Evolutionary conservation across 2,329 filamentous ascomycete species (phyloP).

Genomic region (Xylaria sp.): DNA sequence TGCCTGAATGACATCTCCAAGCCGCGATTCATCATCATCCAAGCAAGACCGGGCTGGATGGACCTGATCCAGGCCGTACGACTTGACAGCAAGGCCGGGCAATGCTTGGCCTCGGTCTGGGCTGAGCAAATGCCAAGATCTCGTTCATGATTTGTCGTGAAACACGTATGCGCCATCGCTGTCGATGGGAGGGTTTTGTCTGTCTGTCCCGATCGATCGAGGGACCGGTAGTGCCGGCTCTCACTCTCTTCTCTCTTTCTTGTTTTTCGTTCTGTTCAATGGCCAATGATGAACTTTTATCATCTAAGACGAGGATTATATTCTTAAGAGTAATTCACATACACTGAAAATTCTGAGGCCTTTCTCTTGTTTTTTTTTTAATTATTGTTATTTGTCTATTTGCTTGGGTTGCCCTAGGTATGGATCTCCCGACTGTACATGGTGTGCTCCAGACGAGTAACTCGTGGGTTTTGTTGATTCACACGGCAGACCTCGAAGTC

Average conservation of each 20-base stretch:
- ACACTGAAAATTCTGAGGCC: constrained; percentile 36
- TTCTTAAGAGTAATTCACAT: constrained; percentile 29
- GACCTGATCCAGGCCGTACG: background rate
- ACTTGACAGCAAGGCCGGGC: background rate
- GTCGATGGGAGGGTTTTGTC: background rate
- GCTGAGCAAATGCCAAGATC: background rate
- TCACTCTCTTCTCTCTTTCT: background rate
- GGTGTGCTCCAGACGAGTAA: background rate
- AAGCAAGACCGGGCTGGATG: no score
- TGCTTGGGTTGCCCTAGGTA: background rate
- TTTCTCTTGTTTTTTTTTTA: background rate
- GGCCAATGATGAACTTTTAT: constrained; percentile 30
- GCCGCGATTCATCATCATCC: no score
- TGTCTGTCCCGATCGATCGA: background rate
- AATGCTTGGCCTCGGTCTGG: background rate
- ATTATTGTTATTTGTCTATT: background rate
- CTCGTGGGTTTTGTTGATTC: background rate
- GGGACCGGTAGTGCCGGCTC: background rate
- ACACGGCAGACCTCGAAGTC: background rate
- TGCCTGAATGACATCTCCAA: no score
- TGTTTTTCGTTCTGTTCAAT: background rate
- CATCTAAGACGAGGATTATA: constrained; percentile 30
- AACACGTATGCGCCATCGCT: no score
- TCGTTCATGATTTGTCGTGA: background rate
- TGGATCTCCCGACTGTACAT: background rate